Conservation (phyloP, 768 basidiomycete species). For the Pleurotus ostreatus region DNA sequence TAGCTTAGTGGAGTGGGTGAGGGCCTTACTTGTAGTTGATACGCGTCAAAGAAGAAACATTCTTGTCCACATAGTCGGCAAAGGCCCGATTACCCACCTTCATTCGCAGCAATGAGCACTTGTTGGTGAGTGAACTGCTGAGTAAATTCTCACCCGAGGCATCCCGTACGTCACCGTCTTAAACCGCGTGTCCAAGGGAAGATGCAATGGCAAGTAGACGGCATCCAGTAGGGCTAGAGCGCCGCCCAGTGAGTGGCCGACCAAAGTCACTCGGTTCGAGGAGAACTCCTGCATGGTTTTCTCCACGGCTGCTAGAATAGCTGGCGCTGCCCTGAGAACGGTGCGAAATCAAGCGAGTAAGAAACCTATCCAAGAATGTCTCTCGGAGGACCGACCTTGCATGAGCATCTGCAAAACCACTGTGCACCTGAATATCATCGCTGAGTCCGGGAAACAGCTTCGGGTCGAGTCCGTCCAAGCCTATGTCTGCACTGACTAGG, state of each 20-base stretch:
- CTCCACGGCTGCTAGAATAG: slow-evolving; percentile 38
- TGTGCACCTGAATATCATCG: slow-evolving; percentile 35
- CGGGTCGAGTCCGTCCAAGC: slow-evolving; percentile 28
- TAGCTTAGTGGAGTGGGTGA: too few relatives aligned
- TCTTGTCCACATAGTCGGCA: slow-evolving; percentile 54
- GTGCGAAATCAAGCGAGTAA: slow-evolving; percentile 14
- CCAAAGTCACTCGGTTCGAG: slow-evolving; percentile 35
- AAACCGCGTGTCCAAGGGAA: slow-evolving; percentile 33
- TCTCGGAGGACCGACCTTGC: slow-evolving; percentile 28
- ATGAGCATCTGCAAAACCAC: slow-evolving; percentile 40
- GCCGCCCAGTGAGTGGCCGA: slow-evolving; percentile 49
- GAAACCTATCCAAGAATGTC: slow-evolving; percentile 33
- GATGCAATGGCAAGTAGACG: slow-evolving; percentile 49
- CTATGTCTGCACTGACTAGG: slow-evolving; percentile 32
- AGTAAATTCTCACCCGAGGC: slow-evolving; percentile 32
- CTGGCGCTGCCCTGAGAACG: slow-evolving; percentile 31
- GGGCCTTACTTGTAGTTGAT: slow-evolving; percentile 52
- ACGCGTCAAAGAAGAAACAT: slow-evolving; percentile 41
- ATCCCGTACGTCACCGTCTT: slow-evolving; percentile 36
- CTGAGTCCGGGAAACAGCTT: slow-evolving; percentile 42
- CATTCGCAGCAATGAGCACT: background rate
- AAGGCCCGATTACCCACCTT: slow-evolving; percentile 59
- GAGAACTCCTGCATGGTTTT: slow-evolving; percentile 27
- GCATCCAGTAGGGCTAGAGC: slow-evolving; percentile 54
- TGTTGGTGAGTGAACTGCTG: slow-evolving; percentile 13